Conservation (phyloP, 2,329 filamentous ascomycete genomes). For the Talaromyces atroroseus region DNA sequence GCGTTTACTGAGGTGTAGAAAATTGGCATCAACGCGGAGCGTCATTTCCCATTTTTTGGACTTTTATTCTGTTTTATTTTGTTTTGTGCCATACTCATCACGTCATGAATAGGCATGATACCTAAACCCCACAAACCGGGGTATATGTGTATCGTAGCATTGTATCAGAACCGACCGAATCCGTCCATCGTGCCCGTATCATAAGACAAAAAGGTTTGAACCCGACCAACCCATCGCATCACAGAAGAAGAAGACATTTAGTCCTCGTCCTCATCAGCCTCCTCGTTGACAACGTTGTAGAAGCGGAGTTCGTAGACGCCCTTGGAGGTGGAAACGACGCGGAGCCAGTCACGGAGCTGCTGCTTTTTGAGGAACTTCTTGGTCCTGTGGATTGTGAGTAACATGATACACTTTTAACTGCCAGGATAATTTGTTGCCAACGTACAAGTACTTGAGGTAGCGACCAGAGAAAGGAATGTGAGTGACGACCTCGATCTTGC, state of each 20-base stretch:
- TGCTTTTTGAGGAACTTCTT: conserved; percentile 99
- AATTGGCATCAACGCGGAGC: not conserved
- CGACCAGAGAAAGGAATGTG: conserved; percentile 98
- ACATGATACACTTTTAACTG: not conserved
- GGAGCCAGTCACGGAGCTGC: conserved; percentile 99
- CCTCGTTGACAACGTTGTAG: conserved; percentile 99
- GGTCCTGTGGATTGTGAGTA: conserved; percentile 55
- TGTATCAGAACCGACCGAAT: not conserved
- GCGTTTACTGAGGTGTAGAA: not conserved
- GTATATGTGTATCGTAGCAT: not conserved
- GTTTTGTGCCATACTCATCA: not conserved
- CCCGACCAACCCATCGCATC: conserved; percentile 1
- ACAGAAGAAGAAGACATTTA: conserved; percentile 50
- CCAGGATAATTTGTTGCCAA: conserved; percentile 19
- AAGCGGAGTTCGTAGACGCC: conserved; percentile 99
- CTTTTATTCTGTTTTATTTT: not conserved
- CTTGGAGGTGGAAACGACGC: conserved; percentile 95
- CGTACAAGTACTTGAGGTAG: conserved; percentile 99
- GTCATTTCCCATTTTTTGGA: not conserved
- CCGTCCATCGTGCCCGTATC: not conserved
- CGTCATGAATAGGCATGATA: conserved; percentile 1
- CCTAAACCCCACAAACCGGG: not conserved
- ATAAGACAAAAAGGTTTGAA: not conserved
- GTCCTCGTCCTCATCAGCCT: conserved; percentile 96
- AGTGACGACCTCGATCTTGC: conserved; percentile 95